Evolutionary conservation across 257 asterid genomes (phyloP), one percentile per base, ranked within the genome.

Genomic region (Solanum corneliomulleri): DNA sequence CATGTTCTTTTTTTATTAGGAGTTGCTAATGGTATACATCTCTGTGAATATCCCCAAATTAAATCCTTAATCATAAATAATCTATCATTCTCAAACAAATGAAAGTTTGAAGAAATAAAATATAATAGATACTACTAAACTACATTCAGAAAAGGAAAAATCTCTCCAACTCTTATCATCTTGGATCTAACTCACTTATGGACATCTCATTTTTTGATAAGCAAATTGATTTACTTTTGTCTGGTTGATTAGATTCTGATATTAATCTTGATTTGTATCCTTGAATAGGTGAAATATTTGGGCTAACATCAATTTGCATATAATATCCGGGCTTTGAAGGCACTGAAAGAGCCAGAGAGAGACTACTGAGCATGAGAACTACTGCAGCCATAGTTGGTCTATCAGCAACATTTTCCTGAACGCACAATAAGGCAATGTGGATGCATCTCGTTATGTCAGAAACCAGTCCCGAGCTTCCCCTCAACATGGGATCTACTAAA

Each of bases 321-420:
- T 49, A 81, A 78, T 45, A 91, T 11, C 87, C 91, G 12, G 93
- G 90, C 31, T 45, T 71, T 12, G 86, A 60, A 11, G 92, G 91
- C 23, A 18, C 56, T 37, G 92, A 58, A 6, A 91, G 85, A 15
- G 25, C 45, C 21, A 86, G 12, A 27, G 92, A 86, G 12, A 35
- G 33, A 45, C 88, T 85, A 13, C 70, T 81, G n/a, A 89, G 91
- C 93, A 89, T 91, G 29, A 87, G 80, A 25, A 88, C 89, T 11
- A 89, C 86, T 18, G 88, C 39, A 11, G 89, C 89, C 90, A 86
- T 89, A 37, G 86, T 88, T 70, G 93, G 92, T 86, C 93, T 91
- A 60, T 47, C 60, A 23, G 52, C 64, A 3, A 42, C 81, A 39
- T 72, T 86, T 56, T 84, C 90, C 81, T 91, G 93, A 86, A 88